Percentiles rank a stretch among this genome's conserved stretches.
These are phyloP conservation scores for Lactarius indigo DNA, from an alignment of 768 basidiomycete genomes.

Conservation along the genomic window DNA sequence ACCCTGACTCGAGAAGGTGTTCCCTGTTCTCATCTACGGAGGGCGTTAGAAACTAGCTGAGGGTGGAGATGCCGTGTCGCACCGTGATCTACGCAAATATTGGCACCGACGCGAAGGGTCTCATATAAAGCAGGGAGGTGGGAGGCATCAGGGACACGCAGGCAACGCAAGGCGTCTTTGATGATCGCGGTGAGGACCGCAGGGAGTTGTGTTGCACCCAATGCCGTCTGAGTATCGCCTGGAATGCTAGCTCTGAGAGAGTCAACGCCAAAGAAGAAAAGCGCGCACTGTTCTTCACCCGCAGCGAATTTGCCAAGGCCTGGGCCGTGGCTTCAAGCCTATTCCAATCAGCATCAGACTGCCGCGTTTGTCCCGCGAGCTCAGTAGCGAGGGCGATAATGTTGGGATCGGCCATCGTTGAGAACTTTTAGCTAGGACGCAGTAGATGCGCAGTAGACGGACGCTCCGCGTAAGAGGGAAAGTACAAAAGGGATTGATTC, in stretches of 20 bases:
- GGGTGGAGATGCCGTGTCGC: conserved; percentile 27
- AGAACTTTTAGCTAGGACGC: not conserved
- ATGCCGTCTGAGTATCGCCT: conserved; percentile 69
- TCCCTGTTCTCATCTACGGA: conserved; percentile 69
- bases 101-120: conserved; percentile 74
- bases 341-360: conserved; percentile 22
- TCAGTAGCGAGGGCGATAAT: conserved; percentile 19
- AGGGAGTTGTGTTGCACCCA: conserved; percentile 65
- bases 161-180: conserved; percentile 48
- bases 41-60: conserved; percentile 10
- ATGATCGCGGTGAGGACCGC: conserved; percentile 62
- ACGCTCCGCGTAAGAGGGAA: not conserved
- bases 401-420: conserved; percentile 18
- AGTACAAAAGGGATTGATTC: not conserved
- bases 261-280: not conserved
- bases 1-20: conserved; percentile 62
- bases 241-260: conserved; percentile 3
- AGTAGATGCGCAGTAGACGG: not conserved
- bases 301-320: conserved; percentile 20
- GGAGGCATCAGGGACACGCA: conserved; percentile 42
- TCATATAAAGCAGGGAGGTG: conserved; percentile 57
- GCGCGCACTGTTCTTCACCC: conserved; percentile 19
- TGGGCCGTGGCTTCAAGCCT: conserved; percentile 20
- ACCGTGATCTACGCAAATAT: conserved; percentile 84
- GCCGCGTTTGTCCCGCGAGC: conserved; percentile 15